Conservation (phyloP, 1,284 basidiomycete species). For the Trichosporon faecale region DNA sequence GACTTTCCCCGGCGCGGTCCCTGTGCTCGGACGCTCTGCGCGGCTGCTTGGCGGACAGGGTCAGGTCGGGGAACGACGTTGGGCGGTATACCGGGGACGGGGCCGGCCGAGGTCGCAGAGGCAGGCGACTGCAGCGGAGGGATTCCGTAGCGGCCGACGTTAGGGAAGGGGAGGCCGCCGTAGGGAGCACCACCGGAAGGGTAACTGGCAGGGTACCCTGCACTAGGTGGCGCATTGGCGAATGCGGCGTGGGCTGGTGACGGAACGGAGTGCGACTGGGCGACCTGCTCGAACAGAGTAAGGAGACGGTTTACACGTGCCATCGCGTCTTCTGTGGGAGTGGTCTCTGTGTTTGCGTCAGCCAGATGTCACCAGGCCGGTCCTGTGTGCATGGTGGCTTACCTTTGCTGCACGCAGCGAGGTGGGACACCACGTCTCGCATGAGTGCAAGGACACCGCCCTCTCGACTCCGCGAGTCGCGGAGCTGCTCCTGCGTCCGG, state of each 20-base stretch:
- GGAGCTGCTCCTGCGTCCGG: slow-evolving; percentile 35
- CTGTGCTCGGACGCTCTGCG: background rate
- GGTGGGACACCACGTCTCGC: slow-evolving; percentile 40
- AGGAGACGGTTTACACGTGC: slow-evolving; percentile 15
- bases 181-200: slow-evolving; percentile 1
- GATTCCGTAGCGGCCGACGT: slow-evolving; percentile 12
- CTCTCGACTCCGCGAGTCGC: slow-evolving; percentile 35
- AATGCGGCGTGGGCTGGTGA: slow-evolving; percentile 4
- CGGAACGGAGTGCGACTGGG: background rate
- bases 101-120: background rate
- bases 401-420: slow-evolving; percentile 40
- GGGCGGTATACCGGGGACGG: background rate
- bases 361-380: background rate
- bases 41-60: slow-evolving; percentile 9
- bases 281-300: slow-evolving; percentile 17
- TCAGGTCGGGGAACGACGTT: slow-evolving; percentile 12
- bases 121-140: slow-evolving; percentile 10
- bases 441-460: slow-evolving; percentile 33
- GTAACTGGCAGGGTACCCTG: slow-evolving; percentile 5
- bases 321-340: slow-evolving; percentile 7
- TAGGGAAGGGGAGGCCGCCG: slow-evolving; percentile 14
- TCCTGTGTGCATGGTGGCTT: slow-evolving; percentile 16
- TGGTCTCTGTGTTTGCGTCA: slow-evolving; percentile 12
- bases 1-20: slow-evolving; percentile 6
- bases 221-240: background rate